phyloP scores from a whole-genome alignment of 2,329 filamentous ascomycete species.

The Colletotrichum horii region DNA sequence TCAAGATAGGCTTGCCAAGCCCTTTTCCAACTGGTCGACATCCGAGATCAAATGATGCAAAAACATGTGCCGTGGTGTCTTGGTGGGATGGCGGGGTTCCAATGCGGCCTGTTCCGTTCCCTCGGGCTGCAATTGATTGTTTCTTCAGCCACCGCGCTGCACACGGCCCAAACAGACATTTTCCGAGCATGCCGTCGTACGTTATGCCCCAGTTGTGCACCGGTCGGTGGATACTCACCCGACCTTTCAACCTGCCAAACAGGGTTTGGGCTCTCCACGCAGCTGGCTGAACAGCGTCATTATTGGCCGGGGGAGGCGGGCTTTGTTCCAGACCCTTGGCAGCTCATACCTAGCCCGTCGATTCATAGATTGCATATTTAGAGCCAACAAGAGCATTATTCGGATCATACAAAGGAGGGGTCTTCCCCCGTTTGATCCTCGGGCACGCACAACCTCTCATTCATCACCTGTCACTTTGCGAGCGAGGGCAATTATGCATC shows the following conservation, averaged over 20 bases:
- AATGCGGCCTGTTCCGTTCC: too few relatives aligned
- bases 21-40: too few relatives aligned
- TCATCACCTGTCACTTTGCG: not conserved
- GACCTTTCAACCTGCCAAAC: not conserved
- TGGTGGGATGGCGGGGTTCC: too few relatives aligned
- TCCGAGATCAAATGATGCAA: too few relatives aligned
- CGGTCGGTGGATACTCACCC: not conserved
- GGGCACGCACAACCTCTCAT: not conserved
- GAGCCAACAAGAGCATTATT: not conserved
- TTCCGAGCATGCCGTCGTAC: not conserved
- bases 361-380: not conserved
- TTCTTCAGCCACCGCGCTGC: not conserved
- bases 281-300: not conserved
- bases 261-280: not conserved
- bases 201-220: not conserved
- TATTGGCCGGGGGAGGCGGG: not conserved
- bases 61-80: too few relatives aligned
- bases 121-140: too few relatives aligned
- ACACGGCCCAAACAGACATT: not conserved
- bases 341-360: not conserved
- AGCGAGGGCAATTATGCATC: not conserved
- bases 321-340: not conserved
- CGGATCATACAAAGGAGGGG: not conserved
- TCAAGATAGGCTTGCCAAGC: too few relatives aligned
- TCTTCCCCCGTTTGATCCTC: not conserved